Percentiles rank a stretch among this genome's conserved stretches.
phyloP scores from a whole-genome alignment of 1,284 basidiomycete species.

The Moesziomyces aphidis region DNA sequence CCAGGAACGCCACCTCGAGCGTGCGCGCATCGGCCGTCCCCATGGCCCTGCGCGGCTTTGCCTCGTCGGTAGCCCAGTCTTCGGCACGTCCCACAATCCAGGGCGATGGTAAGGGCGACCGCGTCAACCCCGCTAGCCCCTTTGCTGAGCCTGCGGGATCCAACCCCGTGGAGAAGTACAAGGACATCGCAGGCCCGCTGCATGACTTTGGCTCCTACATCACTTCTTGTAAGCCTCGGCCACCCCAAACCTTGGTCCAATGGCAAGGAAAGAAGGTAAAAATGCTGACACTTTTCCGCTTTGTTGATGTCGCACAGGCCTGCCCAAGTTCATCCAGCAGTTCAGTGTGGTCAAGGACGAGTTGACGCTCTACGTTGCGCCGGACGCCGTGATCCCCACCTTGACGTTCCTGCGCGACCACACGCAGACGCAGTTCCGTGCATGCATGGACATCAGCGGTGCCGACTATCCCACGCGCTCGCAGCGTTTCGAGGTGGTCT shows the following conservation, averaged over 20 bases:
- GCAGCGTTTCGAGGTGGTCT: slow-evolving; percentile 96
- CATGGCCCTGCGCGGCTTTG: slow-evolving; percentile 26
- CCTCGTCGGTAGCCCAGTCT: slow-evolving; percentile 20
- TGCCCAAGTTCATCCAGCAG: slow-evolving; percentile 67
- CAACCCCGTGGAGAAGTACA: slow-evolving; percentile 62
- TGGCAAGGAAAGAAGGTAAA: neutral
- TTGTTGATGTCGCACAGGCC: slow-evolving; percentile 35
- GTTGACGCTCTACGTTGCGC: slow-evolving; percentile 87
- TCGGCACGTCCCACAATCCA: slow-evolving; percentile 29
- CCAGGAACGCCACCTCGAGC: slow-evolving; percentile 27
- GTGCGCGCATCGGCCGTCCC: slow-evolving; percentile 20
- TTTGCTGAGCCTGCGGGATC: slow-evolving; percentile 57
- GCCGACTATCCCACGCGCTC: slow-evolving; percentile 94
- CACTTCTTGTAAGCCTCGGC: slow-evolving; percentile 49
- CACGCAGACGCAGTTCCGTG: slow-evolving; percentile 93
- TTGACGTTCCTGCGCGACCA: slow-evolving; percentile 96
- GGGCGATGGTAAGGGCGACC: slow-evolving; percentile 57
- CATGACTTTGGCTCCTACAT: slow-evolving; percentile 67
- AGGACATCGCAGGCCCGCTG: slow-evolving; percentile 46
- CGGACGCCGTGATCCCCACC: slow-evolving; percentile 83
- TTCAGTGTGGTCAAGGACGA: slow-evolving; percentile 84
- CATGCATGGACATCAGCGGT: slow-evolving; percentile 90
- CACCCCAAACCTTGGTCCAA: neutral
- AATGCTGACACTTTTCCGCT: neutral
- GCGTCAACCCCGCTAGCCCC: slow-evolving; percentile 60